Evolutionary conservation across 2,329 filamentous ascomycete species (phyloP), one percentile per base, ranked within the genome.

Genomic region (Penicillium sumatraense): DNA sequence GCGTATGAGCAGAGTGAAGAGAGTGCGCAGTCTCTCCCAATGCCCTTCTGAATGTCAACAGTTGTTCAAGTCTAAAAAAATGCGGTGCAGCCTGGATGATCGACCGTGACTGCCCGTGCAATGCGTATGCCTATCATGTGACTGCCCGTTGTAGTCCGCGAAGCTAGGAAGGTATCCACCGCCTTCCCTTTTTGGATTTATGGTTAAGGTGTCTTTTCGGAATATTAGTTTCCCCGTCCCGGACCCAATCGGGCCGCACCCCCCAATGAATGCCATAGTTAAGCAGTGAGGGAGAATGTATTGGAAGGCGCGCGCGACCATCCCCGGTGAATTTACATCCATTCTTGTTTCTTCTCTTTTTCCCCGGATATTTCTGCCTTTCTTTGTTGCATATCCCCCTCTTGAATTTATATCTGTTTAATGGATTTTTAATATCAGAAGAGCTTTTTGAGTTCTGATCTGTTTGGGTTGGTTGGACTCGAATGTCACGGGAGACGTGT

Each of bases 401-500:
- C 38, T 49, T 51, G 31, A 42, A 24, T 44, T 26, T 40, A 3
- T 49, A 31, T 42, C 10, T 8, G n/a, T 58, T 58, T 61, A 46
- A 66, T 66, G 62, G 61, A 63, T 54, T 46, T 2, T 11, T 58
- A 49, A 60, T 45, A 36, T 49, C 11, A 44, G 41, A 21, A 46
- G 45, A 20, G 10, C 45, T 46, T 13, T n/a, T 50, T 26, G 21
- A 56, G 10, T 45, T 53, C 44, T n/a, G 33, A 33, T 59, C 54
- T 54, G 47, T 54, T 57, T 47, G 58, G 58, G 57, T 61, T 61
- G 60, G 61, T 65, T 65, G 60, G n/a, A 63, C 58, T 55, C 59
- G 56, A 56, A 58, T 50, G 59, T 62, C 62, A 60, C 58, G 58
- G 63, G 56, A 64, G 63, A 68, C 67, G 65, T 69, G 68, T 68